phyloP scores from a whole-genome alignment of 164 flowering plant species.

The Stephania japonica region DNA sequence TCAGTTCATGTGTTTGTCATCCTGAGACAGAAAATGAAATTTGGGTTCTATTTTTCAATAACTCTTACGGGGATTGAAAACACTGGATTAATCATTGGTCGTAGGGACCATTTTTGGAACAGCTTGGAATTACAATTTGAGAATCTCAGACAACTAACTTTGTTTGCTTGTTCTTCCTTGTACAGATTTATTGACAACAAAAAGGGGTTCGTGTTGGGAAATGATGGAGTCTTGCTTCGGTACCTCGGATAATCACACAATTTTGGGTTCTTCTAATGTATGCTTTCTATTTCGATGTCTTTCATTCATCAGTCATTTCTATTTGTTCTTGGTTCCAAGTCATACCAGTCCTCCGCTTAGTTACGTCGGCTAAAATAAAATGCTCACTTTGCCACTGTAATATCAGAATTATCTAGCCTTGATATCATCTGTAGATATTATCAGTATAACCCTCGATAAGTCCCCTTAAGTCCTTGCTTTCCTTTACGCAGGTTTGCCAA shows the following conservation, averaged over 20 bases:
- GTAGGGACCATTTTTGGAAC: not conserved
- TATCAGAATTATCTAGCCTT: not conserved
- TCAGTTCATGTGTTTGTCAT: not conserved
- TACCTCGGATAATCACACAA: conserved; percentile 51
- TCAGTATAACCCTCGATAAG: not conserved
- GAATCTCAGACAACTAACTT: not conserved
- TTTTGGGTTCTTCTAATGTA: conserved; percentile 4
- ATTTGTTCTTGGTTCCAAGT: not conserved
- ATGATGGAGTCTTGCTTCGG: conserved; percentile 92
- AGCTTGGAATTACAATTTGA: not conserved
- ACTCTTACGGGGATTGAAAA: not conserved
- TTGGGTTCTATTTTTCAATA: not conserved
- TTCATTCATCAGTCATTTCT: not conserved
- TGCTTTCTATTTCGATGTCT: not conserved
- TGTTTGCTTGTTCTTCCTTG: not conserved
- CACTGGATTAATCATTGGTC: not conserved
- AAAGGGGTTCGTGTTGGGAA: conserved; percentile 89
- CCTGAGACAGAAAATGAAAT: too few relatives aligned
- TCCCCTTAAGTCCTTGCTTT: not conserved
- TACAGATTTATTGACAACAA: conserved; percentile 77
- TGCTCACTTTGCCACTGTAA: not conserved
- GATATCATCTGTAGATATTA: not conserved
- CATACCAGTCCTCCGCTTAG: not conserved
- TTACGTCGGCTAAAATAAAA: not conserved
- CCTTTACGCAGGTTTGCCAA: not conserved